Evolutionary conservation across 2,329 filamentous ascomycete species (phyloP).

Genomic region (Xylaria polymorpha): DNA sequence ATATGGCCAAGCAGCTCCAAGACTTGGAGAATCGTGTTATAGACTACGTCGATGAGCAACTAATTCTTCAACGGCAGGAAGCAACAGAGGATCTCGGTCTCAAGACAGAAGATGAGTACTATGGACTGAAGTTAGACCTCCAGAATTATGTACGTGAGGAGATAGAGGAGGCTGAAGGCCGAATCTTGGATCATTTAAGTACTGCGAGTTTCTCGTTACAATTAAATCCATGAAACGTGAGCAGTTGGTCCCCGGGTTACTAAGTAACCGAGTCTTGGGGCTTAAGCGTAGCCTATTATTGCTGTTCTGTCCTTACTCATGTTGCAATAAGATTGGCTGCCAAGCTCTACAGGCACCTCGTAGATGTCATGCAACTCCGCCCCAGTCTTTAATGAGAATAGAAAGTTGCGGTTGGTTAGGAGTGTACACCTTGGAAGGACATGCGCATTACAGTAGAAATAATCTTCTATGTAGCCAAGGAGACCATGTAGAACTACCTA

Average conservation of each 20-base stretch:
- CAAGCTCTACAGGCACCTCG: not conserved
- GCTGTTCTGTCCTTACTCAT: no score
- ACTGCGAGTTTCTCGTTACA: slow-evolving; percentile 35
- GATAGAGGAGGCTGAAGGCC: slow-evolving; percentile 32
- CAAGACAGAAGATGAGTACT: slow-evolving; percentile 33
- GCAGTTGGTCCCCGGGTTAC: not conserved
- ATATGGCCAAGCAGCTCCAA: slow-evolving; percentile 32
- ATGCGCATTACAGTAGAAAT: no score
- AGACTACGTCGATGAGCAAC: slow-evolving; percentile 36
- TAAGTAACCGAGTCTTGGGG: not conserved
- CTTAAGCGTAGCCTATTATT: no score
- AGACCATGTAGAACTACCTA: no score
- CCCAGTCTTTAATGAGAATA: not conserved
- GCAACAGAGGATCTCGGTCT: slow-evolving; percentile 8
- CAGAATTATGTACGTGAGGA: slow-evolving; percentile 32
- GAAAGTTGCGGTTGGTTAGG: not conserved
- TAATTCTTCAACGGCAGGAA: slow-evolving; percentile 28
- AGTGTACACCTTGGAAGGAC: not conserved
- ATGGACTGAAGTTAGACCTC: slow-evolving; percentile 31
- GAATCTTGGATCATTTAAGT: slow-evolving; percentile 33
- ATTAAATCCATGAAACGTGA: slow-evolving; percentile 30
- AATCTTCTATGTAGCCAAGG: no score
- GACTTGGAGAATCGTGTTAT: slow-evolving; percentile 36
- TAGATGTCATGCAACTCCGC: not conserved
- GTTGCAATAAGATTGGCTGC: no score